Evolutionary conservation across 257 asterid species (phyloP).

Genomic region (Lycium ferocissimum): DNA sequence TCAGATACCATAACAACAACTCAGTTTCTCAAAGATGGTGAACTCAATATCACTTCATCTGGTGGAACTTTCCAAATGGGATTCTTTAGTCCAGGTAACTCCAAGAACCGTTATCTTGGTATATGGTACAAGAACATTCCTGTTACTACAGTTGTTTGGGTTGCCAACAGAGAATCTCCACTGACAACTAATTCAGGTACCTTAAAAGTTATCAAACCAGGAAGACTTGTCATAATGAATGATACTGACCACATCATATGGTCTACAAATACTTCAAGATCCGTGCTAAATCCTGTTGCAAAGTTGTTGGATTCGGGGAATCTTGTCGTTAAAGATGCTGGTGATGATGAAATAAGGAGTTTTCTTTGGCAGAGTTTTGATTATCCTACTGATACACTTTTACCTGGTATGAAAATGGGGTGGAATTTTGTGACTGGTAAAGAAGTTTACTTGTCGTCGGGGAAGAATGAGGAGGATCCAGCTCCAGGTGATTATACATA

Average conservation of each 20-base stretch:
- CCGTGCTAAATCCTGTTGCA: conserved; percentile 16
- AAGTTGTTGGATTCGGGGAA: conserved; percentile 42
- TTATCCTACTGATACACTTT: conserved; percentile 37
- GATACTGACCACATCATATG: conserved; percentile 31
- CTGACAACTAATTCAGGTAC: conserved; percentile 27
- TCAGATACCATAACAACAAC: conserved; percentile 17
- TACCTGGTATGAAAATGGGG: conserved; percentile 35
- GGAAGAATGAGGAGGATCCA: conserved; percentile 52
- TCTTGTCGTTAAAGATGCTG: conserved; percentile 28
- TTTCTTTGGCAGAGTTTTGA: conserved; percentile 46
- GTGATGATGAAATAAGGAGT: background rate
- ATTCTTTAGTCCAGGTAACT: conserved; percentile 31
- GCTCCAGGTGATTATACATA: conserved; percentile 44
- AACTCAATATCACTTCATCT: background rate
- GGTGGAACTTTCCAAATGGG: conserved; percentile 37
- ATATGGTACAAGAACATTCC: conserved; percentile 40
- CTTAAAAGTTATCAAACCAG: conserved; percentile 28
- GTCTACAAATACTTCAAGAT: conserved; percentile 34
- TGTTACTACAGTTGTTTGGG: conserved; percentile 37
- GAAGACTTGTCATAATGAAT: conserved; percentile 27
- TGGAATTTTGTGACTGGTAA: conserved; percentile 27
- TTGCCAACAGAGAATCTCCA: conserved; percentile 40
- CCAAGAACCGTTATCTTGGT: conserved; percentile 35
- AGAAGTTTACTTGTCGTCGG: conserved; percentile 40
- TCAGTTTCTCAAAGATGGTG: conserved; percentile 18